Evolutionary conservation across 2,329 filamentous ascomycete species (phyloP).

Genomic region (Clarireedia monteithiana): DNA sequence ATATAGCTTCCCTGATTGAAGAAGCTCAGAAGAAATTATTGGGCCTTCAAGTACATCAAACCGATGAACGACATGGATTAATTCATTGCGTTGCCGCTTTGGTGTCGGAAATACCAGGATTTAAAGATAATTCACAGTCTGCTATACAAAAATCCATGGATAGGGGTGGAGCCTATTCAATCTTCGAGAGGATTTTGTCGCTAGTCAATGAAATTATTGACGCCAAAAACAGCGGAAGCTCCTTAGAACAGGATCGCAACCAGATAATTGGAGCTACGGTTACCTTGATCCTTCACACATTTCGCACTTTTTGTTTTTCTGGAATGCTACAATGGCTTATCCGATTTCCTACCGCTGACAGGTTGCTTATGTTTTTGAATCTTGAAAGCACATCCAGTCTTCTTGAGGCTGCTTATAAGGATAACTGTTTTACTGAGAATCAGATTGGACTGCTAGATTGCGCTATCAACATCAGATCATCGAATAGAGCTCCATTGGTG

Average conservation of each 20-base stretch:
- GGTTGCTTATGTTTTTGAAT: not conserved
- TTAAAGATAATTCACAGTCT: not conserved
- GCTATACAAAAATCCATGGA: not conserved
- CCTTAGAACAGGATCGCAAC: constrained; percentile 28
- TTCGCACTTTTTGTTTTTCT: not conserved
- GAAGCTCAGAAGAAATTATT: constrained; percentile 12
- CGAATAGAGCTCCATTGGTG: not conserved
- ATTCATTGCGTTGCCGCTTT: constrained; percentile 35
- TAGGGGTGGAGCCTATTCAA: not conserved
- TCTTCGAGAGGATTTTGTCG: not conserved
- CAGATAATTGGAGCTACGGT: constrained; percentile 47
- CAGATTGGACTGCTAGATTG: not conserved
- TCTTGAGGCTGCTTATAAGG: not conserved
- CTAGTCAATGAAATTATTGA: not conserved
- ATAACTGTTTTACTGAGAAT: not conserved
- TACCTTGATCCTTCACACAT: constrained; percentile 36
- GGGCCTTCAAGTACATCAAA: constrained; percentile 39
- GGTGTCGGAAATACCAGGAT: not conserved
- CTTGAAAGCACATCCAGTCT: not conserved
- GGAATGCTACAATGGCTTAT: not conserved
- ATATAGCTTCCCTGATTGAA: not conserved
- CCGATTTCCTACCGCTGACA: not conserved
- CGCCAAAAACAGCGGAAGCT: not conserved
- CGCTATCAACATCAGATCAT: not conserved
- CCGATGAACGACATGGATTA: constrained; percentile 63